Percentiles rank a stretch among this genome's conserved stretches.
Evolutionary conservation across 495 filamentous ascomycete species (phyloP).

Genomic region (Chaetomidium leptoderma): DNA sequence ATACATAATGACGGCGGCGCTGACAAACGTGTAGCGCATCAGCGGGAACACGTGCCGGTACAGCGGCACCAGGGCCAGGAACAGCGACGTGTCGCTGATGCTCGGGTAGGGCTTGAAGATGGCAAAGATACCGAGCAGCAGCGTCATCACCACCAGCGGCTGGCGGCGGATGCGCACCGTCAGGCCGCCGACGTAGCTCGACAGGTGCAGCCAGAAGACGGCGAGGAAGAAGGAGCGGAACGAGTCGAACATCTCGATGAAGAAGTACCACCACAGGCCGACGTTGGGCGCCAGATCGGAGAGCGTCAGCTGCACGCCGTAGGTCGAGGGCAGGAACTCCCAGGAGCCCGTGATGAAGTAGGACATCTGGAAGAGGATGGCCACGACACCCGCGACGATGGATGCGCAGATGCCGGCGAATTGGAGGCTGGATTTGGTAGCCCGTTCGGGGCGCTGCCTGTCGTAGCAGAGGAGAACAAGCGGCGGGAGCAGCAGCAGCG

Average conservation of each 20-base stretch:
- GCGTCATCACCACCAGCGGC: constrained; percentile 77
- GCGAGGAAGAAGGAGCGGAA: constrained; percentile 96
- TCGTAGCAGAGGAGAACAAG: constrained; percentile 81
- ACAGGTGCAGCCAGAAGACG: constrained; percentile 94
- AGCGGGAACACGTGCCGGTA: constrained; percentile 92
- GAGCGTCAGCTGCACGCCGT: constrained; percentile 84
- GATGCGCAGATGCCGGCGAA: constrained; percentile 52
- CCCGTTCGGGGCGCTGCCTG: constrained; percentile 38
- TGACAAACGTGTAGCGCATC: constrained; percentile 90
- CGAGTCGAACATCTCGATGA: constrained; percentile 98
- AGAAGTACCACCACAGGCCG: constrained; percentile 99
- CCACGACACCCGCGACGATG: constrained; percentile 46
- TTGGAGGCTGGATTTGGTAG: constrained; percentile 29
- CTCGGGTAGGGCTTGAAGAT: constrained; percentile 97
- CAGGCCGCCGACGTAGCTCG: constrained; percentile 78
- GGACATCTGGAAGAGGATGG: constrained; percentile 63
- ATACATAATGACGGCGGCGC: constrained; percentile 75
- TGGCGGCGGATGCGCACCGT: constrained; percentile 75
- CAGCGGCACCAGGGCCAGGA: constrained; percentile 76
- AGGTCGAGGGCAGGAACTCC: constrained; percentile 83
- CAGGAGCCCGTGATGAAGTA: constrained; percentile 73
- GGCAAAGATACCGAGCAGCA: constrained; percentile 78
- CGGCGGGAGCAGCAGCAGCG: constrained; percentile 78
- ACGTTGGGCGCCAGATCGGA: constrained; percentile 93
- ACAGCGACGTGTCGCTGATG: constrained; percentile 80